Conservation (phyloP, 257 asterid species). For the Linderniella brevidens region DNA sequence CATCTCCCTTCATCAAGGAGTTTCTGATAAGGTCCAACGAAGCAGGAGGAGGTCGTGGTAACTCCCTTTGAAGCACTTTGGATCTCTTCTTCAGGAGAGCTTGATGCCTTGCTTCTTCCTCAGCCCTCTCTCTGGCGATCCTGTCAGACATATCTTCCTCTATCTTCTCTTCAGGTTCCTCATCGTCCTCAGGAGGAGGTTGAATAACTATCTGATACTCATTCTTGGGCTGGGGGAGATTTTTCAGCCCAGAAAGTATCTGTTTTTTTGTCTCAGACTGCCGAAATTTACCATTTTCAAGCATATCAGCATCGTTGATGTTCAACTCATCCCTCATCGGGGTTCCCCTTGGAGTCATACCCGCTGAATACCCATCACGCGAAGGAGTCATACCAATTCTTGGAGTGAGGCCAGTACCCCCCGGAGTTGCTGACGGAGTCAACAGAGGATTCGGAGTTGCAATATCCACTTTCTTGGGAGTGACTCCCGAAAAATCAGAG, state of each 20-base stretch:
- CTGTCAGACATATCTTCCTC: conserved; percentile 99
- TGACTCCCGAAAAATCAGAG: conserved; percentile 97
- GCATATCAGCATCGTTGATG: conserved; percentile 70
- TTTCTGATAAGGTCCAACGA: conserved; percentile 57
- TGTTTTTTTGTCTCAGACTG: conserved; percentile 44
- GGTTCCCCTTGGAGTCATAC: conserved; percentile 79
- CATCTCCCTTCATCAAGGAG: conserved; percentile 60
- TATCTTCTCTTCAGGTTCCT: conserved; percentile 86
- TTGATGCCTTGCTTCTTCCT: conserved; percentile 78
- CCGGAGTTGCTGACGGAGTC: conserved; percentile 92
- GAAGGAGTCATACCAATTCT: conserved; percentile 82
- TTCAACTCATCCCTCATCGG: conserved; percentile 87
- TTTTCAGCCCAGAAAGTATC: conserved; percentile 42
- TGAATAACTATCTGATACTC: conserved; percentile 79
- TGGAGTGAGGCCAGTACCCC: conserved; percentile 60
- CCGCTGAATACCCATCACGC: conserved; percentile 45
- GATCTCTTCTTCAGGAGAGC: conserved; percentile 81
- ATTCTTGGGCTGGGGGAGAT: conserved; percentile 87
- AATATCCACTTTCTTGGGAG: conserved; percentile 78
- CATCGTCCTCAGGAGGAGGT: conserved; percentile 59
- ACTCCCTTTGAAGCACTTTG: conserved; percentile 87
- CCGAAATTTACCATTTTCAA: conserved; percentile 30
- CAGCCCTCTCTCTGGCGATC: conserved; percentile 86
- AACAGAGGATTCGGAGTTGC: conserved; percentile 90
- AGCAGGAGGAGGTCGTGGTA: conserved; percentile 90